Conservation (phyloP, 768 basidiomycete genomes). For the Russula abietina region DNA sequence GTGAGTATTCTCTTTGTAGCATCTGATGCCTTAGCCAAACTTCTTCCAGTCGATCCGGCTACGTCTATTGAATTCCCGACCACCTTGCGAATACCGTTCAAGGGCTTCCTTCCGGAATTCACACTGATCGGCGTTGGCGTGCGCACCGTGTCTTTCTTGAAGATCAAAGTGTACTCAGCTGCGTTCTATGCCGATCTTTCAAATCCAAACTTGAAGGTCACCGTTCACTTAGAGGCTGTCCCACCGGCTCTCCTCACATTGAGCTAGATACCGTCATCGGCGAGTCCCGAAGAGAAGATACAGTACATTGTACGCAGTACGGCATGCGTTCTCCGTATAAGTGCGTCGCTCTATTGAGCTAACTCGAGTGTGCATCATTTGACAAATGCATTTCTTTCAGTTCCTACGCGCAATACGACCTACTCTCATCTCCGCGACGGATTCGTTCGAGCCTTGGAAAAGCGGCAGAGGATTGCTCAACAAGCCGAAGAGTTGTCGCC, state of each 20-base stretch:
- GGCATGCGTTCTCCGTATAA: constrained; percentile 68
- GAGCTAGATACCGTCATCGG: constrained; percentile 45
- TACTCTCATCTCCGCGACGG: constrained; percentile 79
- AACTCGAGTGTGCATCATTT: not conserved
- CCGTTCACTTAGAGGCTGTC: constrained; percentile 15
- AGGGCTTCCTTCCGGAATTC: constrained; percentile 53
- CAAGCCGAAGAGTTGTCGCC: constrained; percentile 49
- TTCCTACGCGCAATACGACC: constrained; percentile 74
- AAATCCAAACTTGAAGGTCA: constrained; percentile 56
- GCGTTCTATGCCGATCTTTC: constrained; percentile 83
- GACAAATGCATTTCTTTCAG: constrained; percentile 33
- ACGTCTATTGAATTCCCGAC: constrained; percentile 72
- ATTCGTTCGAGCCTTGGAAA: constrained; percentile 67
- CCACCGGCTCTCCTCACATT: not conserved
- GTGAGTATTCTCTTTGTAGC: constrained; percentile 2
- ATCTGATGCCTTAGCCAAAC: not conserved
- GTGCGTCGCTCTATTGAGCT: constrained; percentile 35
- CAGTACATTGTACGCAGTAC: constrained; percentile 59
- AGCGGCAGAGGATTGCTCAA: constrained; percentile 48
- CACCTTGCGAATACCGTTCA: constrained; percentile 56
- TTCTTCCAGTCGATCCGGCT: constrained; percentile 55
- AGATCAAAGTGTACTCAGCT: constrained; percentile 83
- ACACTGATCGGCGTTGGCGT: constrained; percentile 81
- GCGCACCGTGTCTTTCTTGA: constrained; percentile 81
- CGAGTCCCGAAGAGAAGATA: constrained; percentile 66